phyloP scores from a whole-genome alignment of 2,329 filamentous ascomycete species.

The Fusarium devonianum region DNA sequence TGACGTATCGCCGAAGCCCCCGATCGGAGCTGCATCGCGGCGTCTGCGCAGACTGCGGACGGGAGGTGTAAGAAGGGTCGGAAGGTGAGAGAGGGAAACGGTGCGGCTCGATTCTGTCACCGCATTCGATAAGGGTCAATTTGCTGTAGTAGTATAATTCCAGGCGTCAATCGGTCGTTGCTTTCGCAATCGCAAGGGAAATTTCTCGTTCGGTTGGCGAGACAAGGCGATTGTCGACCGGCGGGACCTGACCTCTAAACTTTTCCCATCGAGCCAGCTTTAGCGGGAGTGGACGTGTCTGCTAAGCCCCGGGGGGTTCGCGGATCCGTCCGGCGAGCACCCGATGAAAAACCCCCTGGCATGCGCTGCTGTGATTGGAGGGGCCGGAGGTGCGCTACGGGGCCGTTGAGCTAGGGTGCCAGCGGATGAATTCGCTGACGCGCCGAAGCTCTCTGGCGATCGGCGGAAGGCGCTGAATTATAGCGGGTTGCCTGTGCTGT shows the following conservation, averaged over 20 bases:
- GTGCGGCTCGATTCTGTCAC: constrained; percentile 11
- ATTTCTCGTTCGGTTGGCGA: constrained; percentile 21
- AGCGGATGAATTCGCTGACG: constrained; percentile 25
- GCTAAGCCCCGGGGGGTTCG: constrained; percentile 28
- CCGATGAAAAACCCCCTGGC: constrained; percentile 11
- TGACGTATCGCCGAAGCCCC: constrained; percentile 60
- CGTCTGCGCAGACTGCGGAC: constrained; percentile 11
- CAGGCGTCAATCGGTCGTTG: constrained; percentile 3
- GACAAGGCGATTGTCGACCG: constrained; percentile 26
- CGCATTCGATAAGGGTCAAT: constrained; percentile 21
- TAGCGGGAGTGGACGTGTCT: constrained; percentile 23
- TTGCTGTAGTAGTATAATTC: background rate
- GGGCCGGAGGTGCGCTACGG: background rate
- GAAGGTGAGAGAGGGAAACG: constrained; percentile 4
- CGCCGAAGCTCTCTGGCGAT: constrained; percentile 6
- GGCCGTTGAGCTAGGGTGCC: constrained; percentile 20
- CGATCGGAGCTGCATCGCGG: constrained; percentile 61
- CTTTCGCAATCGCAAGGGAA: constrained; percentile 26
- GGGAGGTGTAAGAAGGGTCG: constrained; percentile 6
- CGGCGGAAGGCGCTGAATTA: constrained; percentile 9
- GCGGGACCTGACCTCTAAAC: constrained; percentile 40
- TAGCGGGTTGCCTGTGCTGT: constrained; percentile 18
- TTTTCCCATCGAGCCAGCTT: constrained; percentile 36
- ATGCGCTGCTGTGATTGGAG: constrained; percentile 14
- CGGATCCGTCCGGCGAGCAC: constrained; percentile 32